These are phyloP conservation scores for Ceratobasidium sp. DNA, from an alignment of 1,284 basidiomycete genomes.

Conservation along the genomic window DNA sequence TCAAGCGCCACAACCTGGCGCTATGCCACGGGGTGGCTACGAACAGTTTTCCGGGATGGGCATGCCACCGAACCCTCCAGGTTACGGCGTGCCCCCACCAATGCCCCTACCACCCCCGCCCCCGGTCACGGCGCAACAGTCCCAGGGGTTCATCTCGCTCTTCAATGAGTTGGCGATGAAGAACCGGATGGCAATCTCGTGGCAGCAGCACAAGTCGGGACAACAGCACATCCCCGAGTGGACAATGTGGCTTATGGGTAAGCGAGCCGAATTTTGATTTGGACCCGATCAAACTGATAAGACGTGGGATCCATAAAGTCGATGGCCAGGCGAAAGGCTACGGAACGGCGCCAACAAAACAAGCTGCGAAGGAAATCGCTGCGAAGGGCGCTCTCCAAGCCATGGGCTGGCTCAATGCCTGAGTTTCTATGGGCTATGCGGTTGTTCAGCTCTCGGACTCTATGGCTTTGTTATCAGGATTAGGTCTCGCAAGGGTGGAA, in stretches of 20 bases:
- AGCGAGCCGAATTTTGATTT: constrained; percentile 8
- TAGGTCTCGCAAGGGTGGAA: too few species aligned
- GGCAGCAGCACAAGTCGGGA: constrained; percentile 35
- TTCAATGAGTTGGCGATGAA: constrained; percentile 45
- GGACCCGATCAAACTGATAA: constrained; percentile 31
- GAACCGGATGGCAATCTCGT: constrained; percentile 22
- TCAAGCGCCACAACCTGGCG: constrained; percentile 15
- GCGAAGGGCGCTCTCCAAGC: constrained; percentile 27
- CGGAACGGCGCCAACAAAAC: constrained; percentile 42
- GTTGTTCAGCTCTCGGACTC: too few species aligned
- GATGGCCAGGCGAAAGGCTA: constrained; percentile 40
- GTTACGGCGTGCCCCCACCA: constrained; percentile 24
- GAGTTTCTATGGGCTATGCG: neutral
- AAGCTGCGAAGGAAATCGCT: constrained; percentile 42
- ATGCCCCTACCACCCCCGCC: neutral
- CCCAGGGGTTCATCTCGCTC: constrained; percentile 42
- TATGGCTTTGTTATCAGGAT: too few species aligned
- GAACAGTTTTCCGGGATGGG: neutral
- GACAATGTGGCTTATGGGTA: constrained; percentile 44
- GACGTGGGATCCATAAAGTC: neutral
- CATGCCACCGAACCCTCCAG: constrained; percentile 7
- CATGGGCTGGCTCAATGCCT: constrained; percentile 35
- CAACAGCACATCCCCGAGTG: constrained; percentile 45
- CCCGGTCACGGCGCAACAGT: constrained; percentile 10
- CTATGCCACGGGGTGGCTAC: constrained; percentile 23